Evolutionary conservation across 305 asterid genomes (phyloP), one percentile per base, ranked within the genome.

Genomic region (Plantago rigida): DNA sequence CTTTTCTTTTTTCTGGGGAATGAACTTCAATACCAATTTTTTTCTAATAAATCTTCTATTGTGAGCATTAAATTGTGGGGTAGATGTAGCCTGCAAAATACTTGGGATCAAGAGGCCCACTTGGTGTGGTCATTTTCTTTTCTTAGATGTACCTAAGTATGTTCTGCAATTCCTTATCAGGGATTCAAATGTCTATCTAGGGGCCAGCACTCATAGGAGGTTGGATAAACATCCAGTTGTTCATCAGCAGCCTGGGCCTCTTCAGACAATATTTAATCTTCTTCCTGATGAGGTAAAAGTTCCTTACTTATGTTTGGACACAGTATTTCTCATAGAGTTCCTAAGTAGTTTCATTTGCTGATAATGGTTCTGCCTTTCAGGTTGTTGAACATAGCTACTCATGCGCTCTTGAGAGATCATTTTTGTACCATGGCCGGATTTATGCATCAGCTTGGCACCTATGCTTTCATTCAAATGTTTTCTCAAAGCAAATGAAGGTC

Each of bases 401-500:
- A 60, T 92, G 99, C 67, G 95, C 99, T 47, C 87, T 92, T 2
- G 97, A 92, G 83, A 82, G 95, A 76, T 89, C 97, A 64, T 84
- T 92, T 69, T 79, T 92, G 71, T 89, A 89, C 74, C 99, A 92
- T 28, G 99, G 97, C 48, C 85, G 97, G 68, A 77, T 92, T 84
- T 92, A 83, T 71, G 81, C 89, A 63, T 92, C 97, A 42, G 73
- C 94, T 24, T 81, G 91, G 86, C 85, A 87, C 81, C 79, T 92
- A 73, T 92, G 99, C 84, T 89, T 92, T 80, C 94, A 84, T 73
- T 89, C 99, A 66, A 89, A 86, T 51, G 86, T 92, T 55, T 92
- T 92, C 79, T 85, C 94, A 3, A 92, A 92, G 87, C 93, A 92
- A 85, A 85, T 86, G 82, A 92, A 86, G 97, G 97, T 84, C 26